Conservation (phyloP, 1,284 basidiomycete species). For the Melanopsichium pennsylvanicum region DNA sequence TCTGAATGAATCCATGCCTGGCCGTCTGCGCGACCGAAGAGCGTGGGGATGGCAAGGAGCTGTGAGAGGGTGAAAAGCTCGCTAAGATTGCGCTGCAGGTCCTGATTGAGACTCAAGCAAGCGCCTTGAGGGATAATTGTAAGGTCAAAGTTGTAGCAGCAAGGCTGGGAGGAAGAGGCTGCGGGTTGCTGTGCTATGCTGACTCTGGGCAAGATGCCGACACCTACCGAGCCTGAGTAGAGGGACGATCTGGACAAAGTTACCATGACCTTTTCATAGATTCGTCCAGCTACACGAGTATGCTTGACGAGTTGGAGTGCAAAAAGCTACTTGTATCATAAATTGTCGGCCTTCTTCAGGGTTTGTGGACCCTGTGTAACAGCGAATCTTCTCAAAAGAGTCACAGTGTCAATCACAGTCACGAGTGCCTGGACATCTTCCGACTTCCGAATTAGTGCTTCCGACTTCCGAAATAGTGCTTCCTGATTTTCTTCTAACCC, state of each 20-base stretch:
- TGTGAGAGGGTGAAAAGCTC: conserved; percentile 1
- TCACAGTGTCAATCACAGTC: too few relatives aligned
- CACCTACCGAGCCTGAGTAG: background rate
- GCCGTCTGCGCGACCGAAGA: conserved; percentile 23
- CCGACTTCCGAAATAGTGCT: too few relatives aligned
- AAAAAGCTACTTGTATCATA: too few relatives aligned
- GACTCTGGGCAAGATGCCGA: background rate
- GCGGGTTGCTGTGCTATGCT: background rate
- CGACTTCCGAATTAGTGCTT: too few relatives aligned
- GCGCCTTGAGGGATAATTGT: background rate
- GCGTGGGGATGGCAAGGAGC: conserved; percentile 9
- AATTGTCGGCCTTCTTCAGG: too few relatives aligned
- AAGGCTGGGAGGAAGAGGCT: background rate
- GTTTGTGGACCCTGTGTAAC: too few relatives aligned
- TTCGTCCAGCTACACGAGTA: too few relatives aligned
- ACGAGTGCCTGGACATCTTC: too few relatives aligned
- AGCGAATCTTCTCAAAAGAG: too few relatives aligned
- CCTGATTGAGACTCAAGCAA: background rate
- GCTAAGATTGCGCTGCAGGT: background rate
- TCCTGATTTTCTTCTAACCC: conserved; percentile 29
- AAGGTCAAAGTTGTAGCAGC: conserved; percentile 19
- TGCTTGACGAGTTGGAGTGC: too few relatives aligned
- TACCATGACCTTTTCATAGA: conserved; percentile 7
- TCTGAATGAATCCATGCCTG: conserved; percentile 25
- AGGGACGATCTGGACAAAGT: conserved; percentile 3